Evolutionary conservation across 352 stramenopile genomes (phyloP), one percentile per base, ranked within the genome.

Genomic region (Phytophthora nicotianae): DNA sequence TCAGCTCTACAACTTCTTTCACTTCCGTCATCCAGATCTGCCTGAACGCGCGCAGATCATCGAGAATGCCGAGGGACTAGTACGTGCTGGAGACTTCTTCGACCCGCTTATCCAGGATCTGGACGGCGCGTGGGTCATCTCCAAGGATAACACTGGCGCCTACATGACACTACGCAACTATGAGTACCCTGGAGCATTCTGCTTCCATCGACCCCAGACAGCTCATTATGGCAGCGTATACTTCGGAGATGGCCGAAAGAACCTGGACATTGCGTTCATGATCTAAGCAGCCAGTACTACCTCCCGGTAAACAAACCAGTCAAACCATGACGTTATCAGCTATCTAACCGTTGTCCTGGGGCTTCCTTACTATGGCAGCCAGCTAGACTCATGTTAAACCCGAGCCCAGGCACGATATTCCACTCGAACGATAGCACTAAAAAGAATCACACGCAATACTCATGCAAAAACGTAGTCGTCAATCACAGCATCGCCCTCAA

Each of bases 1-100:
- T 14, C 80, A 89, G 58, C 69, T 91, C 27, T 78, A 77, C 71
- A 92, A 83, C 65, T 93, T 89, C 67, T 90, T 89, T 56, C 85
- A 93, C 64, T 88, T 92, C 20, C 78, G 81, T 13, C 69, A 81
- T 33, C 79, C 85, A 3, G 82, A 90, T 23, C 42, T 86, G n/a
- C 77, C 79, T 1, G 82, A 91, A 43, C 74, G 77, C 8, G 69
- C 74, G 1, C 82, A 81, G 35, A 76, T 79, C n/a, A 74, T 90
- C 11, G 64, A 79, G 47, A 78, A 72, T 16, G 50, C 49, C 1
- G 76, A 87, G 16, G 81, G 80, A 1, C 67, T 93, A 29, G 77
- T 93, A 45, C 83, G 83, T 32, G 69, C 83, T 8, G 70, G 75
- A 3, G 81, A 91, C 38, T 89, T 92, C 67, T 70, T 90, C 45